phyloP scores from a whole-genome alignment of 148 eudicot genomes.

The Chenopodium quinoa region DNA sequence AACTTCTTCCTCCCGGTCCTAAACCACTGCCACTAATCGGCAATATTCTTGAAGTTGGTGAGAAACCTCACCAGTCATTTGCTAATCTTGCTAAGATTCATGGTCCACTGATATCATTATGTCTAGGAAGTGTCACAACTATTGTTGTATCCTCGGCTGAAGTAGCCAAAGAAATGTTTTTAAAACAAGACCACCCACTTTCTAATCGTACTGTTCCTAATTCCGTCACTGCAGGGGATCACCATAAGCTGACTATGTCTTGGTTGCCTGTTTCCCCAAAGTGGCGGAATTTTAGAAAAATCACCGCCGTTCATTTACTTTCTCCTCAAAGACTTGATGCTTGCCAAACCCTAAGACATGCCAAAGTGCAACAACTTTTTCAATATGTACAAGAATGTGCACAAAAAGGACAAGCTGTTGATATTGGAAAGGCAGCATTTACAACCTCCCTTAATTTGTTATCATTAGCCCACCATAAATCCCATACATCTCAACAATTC shows the following conservation, averaged over 20 bases:
- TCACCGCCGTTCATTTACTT: conserved; percentile 20
- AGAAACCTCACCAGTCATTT: conserved; percentile 40
- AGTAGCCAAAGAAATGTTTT: conserved; percentile 42
- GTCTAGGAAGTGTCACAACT: conserved; percentile 36
- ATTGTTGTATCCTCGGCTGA: conserved; percentile 37
- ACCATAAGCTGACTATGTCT: conserved; percentile 15
- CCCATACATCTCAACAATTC: conserved; percentile 10
- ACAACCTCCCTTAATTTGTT: not conserved
- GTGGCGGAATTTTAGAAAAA: conserved; percentile 19
- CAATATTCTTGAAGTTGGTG: conserved; percentile 36
- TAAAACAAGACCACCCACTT: conserved; percentile 18
- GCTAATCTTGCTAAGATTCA: conserved; percentile 32
- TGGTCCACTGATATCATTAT: conserved; percentile 39
- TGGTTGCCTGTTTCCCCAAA: conserved; percentile 20
- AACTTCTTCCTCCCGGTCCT: conserved; percentile 36
- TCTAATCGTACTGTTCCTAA: conserved; percentile 30
- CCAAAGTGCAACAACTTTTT: conserved; percentile 12
- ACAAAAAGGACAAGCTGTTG: not conserved
- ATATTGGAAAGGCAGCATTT: no score
- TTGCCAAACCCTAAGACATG: not conserved
- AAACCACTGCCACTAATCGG: conserved; percentile 37
- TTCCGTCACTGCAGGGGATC: conserved; percentile 20
- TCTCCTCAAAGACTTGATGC: conserved; percentile 21
- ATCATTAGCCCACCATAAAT: conserved; percentile 20
- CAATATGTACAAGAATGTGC: conserved; percentile 12